Percentiles rank a stretch among this genome's conserved stretches.
phyloP scores from a whole-genome alignment of 352 stramenopile genomes.

The Nothophytophthora sp. region DNA sequence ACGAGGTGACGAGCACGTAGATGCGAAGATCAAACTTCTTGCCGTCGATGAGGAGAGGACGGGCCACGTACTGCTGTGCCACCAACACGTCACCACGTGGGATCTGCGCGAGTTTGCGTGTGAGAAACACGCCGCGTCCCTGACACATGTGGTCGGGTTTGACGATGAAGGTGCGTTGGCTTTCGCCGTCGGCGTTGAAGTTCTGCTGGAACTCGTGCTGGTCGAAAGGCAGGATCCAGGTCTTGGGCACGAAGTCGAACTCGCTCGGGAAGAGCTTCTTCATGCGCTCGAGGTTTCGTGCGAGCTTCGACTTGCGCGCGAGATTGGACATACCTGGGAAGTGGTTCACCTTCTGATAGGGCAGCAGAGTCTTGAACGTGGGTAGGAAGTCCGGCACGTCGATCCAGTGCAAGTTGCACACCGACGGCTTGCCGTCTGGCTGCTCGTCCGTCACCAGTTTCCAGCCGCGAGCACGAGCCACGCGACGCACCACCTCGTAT shows the following conservation, averaged over 20 bases:
- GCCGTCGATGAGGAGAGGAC: conserved; percentile 74
- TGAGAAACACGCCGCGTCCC: conserved; percentile 95
- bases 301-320: conserved; percentile 94
- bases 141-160: conserved; percentile 93
- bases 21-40: conserved; percentile 95
- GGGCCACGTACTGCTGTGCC: conserved; percentile 85
- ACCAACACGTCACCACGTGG: conserved; percentile 86
- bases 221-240: conserved; percentile 97
- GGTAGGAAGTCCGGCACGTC: conserved; percentile 92
- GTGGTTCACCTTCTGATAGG: conserved; percentile 96
- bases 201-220: conserved; percentile 91
- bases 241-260: conserved; percentile 95
- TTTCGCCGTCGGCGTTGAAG: conserved; percentile 90
- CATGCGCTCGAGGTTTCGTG: conserved; percentile 96
- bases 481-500: conserved; percentile 87
- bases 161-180: conserved; percentile 94
- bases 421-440: conserved; percentile 57
- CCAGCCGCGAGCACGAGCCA: conserved; percentile 76
- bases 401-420: conserved; percentile 95
- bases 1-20: conserved; percentile 91
- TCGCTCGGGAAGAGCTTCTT: conserved; percentile 93
- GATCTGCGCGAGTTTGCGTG: conserved; percentile 89
- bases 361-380: conserved; percentile 88
- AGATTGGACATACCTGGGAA: conserved; percentile 96
- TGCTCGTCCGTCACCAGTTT: conserved; percentile 72